Conservation (phyloP, 2,329 filamentous ascomycete genomes). For the Trichophyton equinum region DNA sequence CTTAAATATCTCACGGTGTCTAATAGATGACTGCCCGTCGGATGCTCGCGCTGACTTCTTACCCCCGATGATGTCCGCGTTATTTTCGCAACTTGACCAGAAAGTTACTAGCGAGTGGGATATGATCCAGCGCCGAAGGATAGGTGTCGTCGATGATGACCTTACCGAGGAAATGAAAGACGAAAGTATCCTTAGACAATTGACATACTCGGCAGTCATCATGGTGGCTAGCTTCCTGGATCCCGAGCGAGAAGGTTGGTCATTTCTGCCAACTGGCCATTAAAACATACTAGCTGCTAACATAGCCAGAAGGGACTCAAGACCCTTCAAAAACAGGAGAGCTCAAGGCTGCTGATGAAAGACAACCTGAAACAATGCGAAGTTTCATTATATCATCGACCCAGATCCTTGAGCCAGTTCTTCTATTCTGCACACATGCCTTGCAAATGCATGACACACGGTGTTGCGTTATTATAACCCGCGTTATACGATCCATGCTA, state of each 20-base stretch:
- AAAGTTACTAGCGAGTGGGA: constrained; percentile 87
- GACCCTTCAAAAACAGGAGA: constrained; percentile 18
- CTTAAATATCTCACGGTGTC: constrained; percentile 71
- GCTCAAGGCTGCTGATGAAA: constrained; percentile 2
- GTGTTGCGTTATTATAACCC: constrained; percentile 72
- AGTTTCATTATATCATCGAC: constrained; percentile 71
- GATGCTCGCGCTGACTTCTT: constrained; percentile 66
- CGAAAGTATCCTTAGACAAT: constrained; percentile 83
- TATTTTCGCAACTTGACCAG: constrained; percentile 74
- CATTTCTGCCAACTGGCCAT: constrained; percentile 7
- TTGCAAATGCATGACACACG: constrained; percentile 82
- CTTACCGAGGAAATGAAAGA: constrained; percentile 95
- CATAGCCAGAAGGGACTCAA: constrained; percentile 8
- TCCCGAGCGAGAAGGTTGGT: constrained; percentile 50
- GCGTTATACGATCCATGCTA: constrained; percentile 74
- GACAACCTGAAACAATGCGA: constrained; percentile 44
- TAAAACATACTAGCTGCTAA: not conserved
- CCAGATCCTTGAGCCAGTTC: constrained; percentile 69
- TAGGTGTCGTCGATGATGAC: constrained; percentile 58
- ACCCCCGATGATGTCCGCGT: constrained; percentile 65
- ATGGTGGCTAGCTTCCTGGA: constrained; percentile 85
- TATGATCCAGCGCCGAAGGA: constrained; percentile 48
- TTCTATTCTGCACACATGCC: constrained; percentile 83
- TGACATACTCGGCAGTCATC: constrained; percentile 83
- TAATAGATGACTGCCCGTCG: constrained; percentile 85